Conservation (phyloP, 139 green algal genomes). For the Chlorella vulgaris region DNA sequence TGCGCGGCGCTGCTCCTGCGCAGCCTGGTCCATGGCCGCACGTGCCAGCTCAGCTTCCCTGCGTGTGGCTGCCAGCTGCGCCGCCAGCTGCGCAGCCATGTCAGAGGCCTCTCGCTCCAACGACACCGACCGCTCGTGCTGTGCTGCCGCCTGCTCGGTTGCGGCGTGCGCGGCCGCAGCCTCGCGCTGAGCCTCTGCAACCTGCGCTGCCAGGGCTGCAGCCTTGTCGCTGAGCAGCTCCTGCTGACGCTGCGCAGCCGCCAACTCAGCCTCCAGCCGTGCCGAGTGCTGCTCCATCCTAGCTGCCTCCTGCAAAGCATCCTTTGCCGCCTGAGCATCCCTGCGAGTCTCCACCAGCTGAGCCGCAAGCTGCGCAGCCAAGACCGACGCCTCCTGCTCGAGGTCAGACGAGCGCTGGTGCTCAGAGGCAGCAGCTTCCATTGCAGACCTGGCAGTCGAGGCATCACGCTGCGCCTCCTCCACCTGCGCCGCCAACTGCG, state of each 20-base stretch:
- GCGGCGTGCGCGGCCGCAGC: neutral
- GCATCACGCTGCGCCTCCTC: constrained; percentile 8
- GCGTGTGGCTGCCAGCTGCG: neutral
- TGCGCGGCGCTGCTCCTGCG: neutral
- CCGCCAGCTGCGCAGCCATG: constrained; percentile 1
- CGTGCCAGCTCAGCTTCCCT: neutral
- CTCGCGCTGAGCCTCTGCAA: constrained; percentile 7
- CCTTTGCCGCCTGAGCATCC: neutral
- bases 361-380: neutral
- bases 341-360: neutral
- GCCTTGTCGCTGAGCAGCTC: neutral
- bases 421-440: neutral
- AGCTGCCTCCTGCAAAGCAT: neutral
- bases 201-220: neutral
- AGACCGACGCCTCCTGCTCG: neutral
- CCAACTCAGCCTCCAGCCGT: neutral
- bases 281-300: neutral
- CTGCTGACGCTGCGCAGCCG: neutral
- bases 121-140: neutral
- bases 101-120: neutral
- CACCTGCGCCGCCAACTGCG: neutral
- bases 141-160: neutral
- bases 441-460: neutral
- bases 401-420: neutral
- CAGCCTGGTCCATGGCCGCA: neutral